These are phyloP conservation scores for Pseudohyphozyma bogoriensis DNA, from an alignment of 768 basidiomycete species.

Conservation along the genomic window DNA sequence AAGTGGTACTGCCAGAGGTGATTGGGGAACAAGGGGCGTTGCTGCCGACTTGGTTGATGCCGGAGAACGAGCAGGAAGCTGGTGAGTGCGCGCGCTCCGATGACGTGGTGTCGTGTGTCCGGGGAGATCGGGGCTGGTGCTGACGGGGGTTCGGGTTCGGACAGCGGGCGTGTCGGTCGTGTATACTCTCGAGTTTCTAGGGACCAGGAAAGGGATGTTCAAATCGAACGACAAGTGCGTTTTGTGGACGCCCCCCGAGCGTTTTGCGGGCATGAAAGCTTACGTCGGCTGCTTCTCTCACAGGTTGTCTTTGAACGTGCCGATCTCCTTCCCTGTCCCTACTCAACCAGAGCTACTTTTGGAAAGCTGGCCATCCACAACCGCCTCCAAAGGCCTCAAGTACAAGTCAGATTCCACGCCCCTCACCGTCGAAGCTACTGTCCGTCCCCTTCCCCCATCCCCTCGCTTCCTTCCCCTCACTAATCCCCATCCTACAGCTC, in stretches of 20 bases:
- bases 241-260: background rate
- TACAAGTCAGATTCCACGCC: background rate
- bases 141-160: background rate
- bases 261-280: too few species aligned
- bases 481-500: background rate
- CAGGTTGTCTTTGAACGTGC: background rate
- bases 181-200: conserved; percentile 10
- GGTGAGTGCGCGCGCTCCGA: too few species aligned
- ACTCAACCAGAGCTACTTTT: too few species aligned
- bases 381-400: background rate
- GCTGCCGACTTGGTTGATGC: background rate
- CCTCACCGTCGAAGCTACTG: background rate
- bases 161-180: conserved; percentile 1
- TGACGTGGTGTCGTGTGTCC: background rate
- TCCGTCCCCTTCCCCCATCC: background rate
- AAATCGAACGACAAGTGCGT: conserved; percentile 9
- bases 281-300: background rate
- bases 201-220: conserved; percentile 4
- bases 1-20: conserved; percentile 4
- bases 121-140: background rate
- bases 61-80: background rate
- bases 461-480: background rate
- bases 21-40: background rate
- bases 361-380: background rate
- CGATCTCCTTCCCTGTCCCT: background rate